Evolutionary conservation across 805 yeast species (phyloP).

Genomic region (Candida tammaniensis): DNA sequence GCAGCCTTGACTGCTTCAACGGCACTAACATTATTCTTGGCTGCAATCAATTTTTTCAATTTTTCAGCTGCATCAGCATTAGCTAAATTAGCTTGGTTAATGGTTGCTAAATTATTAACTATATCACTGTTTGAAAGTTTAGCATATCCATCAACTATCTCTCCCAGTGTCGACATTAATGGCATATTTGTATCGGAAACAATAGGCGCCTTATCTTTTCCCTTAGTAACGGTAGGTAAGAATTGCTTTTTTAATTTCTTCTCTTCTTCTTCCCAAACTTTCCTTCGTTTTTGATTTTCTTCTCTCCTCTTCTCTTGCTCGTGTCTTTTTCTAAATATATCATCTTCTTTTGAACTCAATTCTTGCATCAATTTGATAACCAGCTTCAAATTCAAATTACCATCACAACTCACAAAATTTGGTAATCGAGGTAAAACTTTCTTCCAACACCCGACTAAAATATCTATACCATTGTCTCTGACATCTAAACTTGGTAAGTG

Average conservation of each 20-base stretch:
- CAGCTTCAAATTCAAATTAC: constrained; percentile 68
- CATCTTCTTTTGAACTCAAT: constrained; percentile 72
- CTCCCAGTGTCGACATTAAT: constrained; percentile 71
- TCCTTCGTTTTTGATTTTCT: constrained; percentile 61
- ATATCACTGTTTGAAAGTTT: constrained; percentile 68
- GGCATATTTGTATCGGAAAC: constrained; percentile 71
- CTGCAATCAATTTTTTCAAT: constrained; percentile 39
- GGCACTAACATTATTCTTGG: constrained; percentile 36
- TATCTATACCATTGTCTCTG: constrained; percentile 89
- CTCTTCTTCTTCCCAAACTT: constrained; percentile 46
- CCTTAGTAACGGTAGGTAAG: constrained; percentile 58
- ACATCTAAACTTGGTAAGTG: constrained; percentile 94
- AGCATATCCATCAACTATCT: constrained; percentile 61
- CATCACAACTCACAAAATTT: constrained; percentile 88
- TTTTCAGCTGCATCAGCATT: constrained; percentile 67
- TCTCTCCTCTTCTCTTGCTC: constrained; percentile 68
- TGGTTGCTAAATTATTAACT: constrained; percentile 57
- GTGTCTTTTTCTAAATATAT: constrained; percentile 67
- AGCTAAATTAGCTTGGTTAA: constrained; percentile 70
- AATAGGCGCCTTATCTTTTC: constrained; percentile 74
- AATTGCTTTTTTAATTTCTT: constrained; percentile 42
- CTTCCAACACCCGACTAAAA: constrained; percentile 82
- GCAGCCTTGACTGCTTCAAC: constrained; percentile 36
- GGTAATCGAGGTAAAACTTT: constrained; percentile 59
- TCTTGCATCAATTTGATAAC: constrained; percentile 69